These are phyloP conservation scores for Hamigera avellanea DNA, from an alignment of 495 filamentous ascomycete genomes.

Conservation along the genomic window DNA sequence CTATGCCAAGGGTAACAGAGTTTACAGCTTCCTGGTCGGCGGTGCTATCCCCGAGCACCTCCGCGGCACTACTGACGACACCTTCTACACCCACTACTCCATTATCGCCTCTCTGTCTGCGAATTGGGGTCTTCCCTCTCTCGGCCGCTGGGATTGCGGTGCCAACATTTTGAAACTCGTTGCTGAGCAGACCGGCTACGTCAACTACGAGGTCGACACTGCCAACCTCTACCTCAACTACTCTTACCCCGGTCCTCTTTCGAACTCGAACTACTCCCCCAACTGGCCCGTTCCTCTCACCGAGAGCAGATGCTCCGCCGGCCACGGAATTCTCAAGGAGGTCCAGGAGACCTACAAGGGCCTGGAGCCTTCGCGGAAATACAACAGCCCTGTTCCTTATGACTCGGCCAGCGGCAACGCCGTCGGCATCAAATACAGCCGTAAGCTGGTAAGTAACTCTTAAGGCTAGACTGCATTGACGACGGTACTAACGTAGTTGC, in stretches of 20 bases:
- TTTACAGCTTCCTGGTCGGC: slow-evolving; percentile 51
- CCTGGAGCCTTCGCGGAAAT: slow-evolving; percentile 22
- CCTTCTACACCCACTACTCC: slow-evolving; percentile 66
- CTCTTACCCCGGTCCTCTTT: slow-evolving; percentile 33
- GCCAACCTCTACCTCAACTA: slow-evolving; percentile 31
- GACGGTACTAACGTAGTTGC: too few relatives aligned
- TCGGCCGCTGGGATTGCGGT: slow-evolving; percentile 54
- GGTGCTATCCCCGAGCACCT: slow-evolving; percentile 46
- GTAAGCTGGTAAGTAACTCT: slow-evolving; percentile 1
- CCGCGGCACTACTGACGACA: slow-evolving; percentile 49
- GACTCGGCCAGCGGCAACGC: slow-evolving; percentile 7
- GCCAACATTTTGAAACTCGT: slow-evolving; percentile 51
- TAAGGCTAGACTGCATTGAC: too few relatives aligned
- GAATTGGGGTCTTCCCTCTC: slow-evolving; percentile 53
- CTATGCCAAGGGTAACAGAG: slow-evolving; percentile 42
- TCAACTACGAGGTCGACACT: slow-evolving; percentile 27
- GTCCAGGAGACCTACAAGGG: slow-evolving; percentile 28
- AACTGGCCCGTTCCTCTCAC: slow-evolving; percentile 33
- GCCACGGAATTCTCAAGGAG: slow-evolving; percentile 25
- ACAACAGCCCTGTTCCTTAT: slow-evolving; percentile 25
- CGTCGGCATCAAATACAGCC: slow-evolving; percentile 11
- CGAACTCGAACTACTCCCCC: slow-evolving; percentile 16
- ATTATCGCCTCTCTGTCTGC: slow-evolving; percentile 51
- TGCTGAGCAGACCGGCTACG: slow-evolving; percentile 38
- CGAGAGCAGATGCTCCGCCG: slow-evolving; percentile 27